Evolutionary conservation across 2,329 filamentous ascomycete species (phyloP), one percentile per base, ranked within the genome.

Genomic region (Ceratocystis papillata): DNA sequence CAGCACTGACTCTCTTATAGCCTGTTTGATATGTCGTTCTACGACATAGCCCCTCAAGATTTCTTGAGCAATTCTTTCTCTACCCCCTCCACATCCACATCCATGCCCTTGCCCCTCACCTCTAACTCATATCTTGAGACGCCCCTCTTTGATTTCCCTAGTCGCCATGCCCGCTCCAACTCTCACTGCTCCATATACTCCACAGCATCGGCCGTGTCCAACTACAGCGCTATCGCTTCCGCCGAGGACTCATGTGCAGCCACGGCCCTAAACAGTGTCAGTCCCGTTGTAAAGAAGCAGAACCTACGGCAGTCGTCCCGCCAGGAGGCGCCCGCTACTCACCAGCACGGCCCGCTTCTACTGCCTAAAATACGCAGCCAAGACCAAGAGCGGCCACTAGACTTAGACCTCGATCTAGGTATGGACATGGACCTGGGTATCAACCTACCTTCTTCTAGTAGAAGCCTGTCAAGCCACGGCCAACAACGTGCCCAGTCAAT

Each of bases 281-380:
- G 62, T n/a, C 87, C 87, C 12, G 5, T 33, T 1, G 33, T 37
- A 28, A 37, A 59, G 55, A 28, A 59, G 15, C 55, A 37, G 15
- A 28, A 37, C 15, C 55, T 33, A 8, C 55, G 17, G 20, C 55
- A 59, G 22, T 37, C 12, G 0, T n/a, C 30, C 5, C 77, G 80
- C 50, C 78, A 80, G 64, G 82, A 81, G 64, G 80, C 82, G 69
- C 88, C 88, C 44, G 88, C 89, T 68, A 83, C 92, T 71, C 83
- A 86, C 68, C 87, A 90, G 69, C 87, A 91, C 76, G 89, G 90
- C 64, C 89, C 90, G 63, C 79, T 90, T 62, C 79, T 96, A 68
- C 80, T 96, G 41, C 90, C 90, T 72, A 94, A 91, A 81, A 92
- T 95, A 77, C 84, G 90, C 68, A 84, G 84, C 50, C 90, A 94